These are phyloP conservation scores for Entomophthora muscae DNA, from an alignment of 371 early-diverging fungal genomes.

Conservation along the genomic window DNA sequence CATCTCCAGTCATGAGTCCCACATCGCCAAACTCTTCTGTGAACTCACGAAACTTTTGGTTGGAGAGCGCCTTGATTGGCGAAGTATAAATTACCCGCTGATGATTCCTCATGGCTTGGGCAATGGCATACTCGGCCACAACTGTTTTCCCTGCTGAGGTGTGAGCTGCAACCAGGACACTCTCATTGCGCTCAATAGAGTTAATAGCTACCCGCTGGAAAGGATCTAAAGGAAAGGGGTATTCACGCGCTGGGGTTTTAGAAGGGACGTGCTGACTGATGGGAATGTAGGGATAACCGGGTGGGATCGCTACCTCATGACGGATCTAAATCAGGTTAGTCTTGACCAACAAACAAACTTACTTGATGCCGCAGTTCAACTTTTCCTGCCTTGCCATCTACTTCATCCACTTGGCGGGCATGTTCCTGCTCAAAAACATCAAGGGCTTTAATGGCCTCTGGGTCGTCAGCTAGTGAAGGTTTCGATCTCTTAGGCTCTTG, in stretches of 20 bases:
- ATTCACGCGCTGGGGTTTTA: constrained; percentile 67
- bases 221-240: constrained; percentile 93
- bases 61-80: constrained; percentile 98
- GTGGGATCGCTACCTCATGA: constrained; percentile 91
- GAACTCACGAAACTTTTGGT: constrained; percentile 99
- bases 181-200: constrained; percentile 91
- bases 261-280: constrained; percentile 68
- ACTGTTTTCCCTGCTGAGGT: constrained; percentile 99
- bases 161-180: constrained; percentile 96
- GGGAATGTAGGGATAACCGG: constrained; percentile 69
- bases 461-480: background rate
- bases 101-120: constrained; percentile 76
- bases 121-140: constrained; percentile 99
- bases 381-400: constrained; percentile 1
- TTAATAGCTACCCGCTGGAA: constrained; percentile 90
- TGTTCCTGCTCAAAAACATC: constrained; percentile 3
- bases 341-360: background rate
- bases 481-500: background rate
- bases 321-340: constrained; percentile 33
- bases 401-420: background rate
- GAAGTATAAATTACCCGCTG: constrained; percentile 99
- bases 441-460: background rate
- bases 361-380: constrained; percentile 9
- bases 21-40: constrained; percentile 97
- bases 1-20: constrained; percentile 99